These are phyloP conservation scores for Pichia inconspicua DNA, from an alignment of 1,139 yeast genomes.

Conservation along the genomic window DNA sequence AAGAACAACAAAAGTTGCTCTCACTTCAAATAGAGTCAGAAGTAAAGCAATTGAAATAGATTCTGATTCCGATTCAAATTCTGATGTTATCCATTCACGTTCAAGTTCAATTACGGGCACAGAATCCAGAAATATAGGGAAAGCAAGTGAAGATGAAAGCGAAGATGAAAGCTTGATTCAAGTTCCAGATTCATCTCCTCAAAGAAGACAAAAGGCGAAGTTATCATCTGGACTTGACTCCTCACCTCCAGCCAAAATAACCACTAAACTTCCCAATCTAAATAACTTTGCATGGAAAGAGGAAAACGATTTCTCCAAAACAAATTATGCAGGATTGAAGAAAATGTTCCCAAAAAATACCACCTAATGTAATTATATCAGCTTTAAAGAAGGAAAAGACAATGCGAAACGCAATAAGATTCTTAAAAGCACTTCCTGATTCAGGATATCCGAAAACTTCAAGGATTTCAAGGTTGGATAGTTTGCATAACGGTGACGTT, in stretches of 20 bases:
- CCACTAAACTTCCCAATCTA: conserved; percentile 12
- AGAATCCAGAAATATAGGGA: not conserved
- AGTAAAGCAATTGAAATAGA: not conserved
- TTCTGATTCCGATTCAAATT: not conserved
- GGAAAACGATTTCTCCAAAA: not conserved
- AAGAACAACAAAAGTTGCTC: not conserved
- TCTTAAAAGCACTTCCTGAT: conserved; percentile 29
- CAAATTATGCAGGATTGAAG: conserved; percentile 40
- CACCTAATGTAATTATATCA: conserved; percentile 47
- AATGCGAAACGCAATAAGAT: conserved; percentile 44
- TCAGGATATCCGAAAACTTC: not conserved
- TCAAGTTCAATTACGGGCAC: not conserved
- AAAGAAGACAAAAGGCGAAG: conserved; percentile 1
- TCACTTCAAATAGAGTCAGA: not conserved
- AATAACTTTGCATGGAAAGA: conserved; percentile 8
- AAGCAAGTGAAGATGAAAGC: not conserved
- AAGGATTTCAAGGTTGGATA: not conserved
- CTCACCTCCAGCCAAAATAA: conserved; percentile 18
- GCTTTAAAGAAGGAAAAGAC: conserved; percentile 57
- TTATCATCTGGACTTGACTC: conserved; percentile 17
- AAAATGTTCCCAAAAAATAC: conserved; percentile 41
- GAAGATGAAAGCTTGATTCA: conserved; percentile 28
- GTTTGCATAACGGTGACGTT: not conserved
- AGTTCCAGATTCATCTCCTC: conserved; percentile 42
- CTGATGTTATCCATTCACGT: not conserved